phyloP scores from a whole-genome alignment of 768 basidiomycete genomes.

The Amyloporia xantha region DNA sequence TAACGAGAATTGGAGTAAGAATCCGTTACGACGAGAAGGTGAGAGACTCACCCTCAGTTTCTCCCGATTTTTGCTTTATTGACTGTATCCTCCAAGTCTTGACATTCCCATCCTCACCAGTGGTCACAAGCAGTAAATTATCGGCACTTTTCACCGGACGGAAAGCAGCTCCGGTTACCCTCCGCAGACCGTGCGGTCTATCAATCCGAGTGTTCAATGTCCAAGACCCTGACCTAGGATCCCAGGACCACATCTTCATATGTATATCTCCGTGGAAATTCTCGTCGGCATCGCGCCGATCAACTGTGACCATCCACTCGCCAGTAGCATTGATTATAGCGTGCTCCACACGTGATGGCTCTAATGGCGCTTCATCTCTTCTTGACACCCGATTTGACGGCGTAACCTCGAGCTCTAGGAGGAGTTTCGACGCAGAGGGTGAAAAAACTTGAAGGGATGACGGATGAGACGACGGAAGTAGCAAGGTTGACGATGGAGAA shows the following conservation, averaged over 20 bases:
- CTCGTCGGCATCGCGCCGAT: slow-evolving; percentile 63
- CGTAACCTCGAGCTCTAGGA: slow-evolving; percentile 87
- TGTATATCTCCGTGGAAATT: slow-evolving; percentile 62
- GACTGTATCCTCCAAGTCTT: slow-evolving; percentile 74
- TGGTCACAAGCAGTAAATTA: slow-evolving; percentile 55
- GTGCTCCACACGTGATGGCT: slow-evolving; percentile 69
- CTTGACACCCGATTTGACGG: slow-evolving; percentile 89
- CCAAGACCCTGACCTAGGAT: slow-evolving; percentile 54
- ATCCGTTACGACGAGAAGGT: not conserved
- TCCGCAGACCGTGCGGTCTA: slow-evolving; percentile 67
- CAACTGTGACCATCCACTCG: slow-evolving; percentile 90
- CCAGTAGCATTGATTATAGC: slow-evolving; percentile 61
- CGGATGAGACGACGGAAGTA: slow-evolving; percentile 90
- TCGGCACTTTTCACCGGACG: slow-evolving; percentile 37
- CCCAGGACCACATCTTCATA: slow-evolving; percentile 91
- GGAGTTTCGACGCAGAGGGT: slow-evolving; percentile 56
- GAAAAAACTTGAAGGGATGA: slow-evolving; percentile 93
- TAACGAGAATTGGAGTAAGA: slow-evolving; percentile 18
- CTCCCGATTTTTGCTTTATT: slow-evolving; percentile 38
- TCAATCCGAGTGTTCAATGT: slow-evolving; percentile 85
- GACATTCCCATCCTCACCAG: slow-evolving; percentile 66
- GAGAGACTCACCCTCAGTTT: slow-evolving; percentile 41
- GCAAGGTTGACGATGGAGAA: slow-evolving; percentile 60
- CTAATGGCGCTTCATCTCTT: slow-evolving; percentile 68
- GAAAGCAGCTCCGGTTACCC: slow-evolving; percentile 64